A percentile compares a stretch with the other conserved stretches of the same genome.
phyloP scores from a whole-genome alignment of 2,329 filamentous ascomycete species.

The Xylaria polymorpha region DNA sequence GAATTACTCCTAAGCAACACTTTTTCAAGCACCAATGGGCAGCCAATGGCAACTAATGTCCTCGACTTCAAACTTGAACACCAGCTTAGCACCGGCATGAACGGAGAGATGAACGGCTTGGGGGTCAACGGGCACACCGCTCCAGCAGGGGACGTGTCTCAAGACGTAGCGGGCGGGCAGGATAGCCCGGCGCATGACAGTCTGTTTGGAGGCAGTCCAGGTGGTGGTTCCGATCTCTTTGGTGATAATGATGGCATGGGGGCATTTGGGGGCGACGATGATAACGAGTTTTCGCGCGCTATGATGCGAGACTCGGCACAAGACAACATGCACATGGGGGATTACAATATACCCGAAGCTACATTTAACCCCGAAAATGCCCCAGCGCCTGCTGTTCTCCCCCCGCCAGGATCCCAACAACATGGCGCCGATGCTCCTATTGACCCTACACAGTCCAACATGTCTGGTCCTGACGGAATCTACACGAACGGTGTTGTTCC shows the following conservation, averaged over 20 bases:
- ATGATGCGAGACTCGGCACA: slow-evolving; percentile 65
- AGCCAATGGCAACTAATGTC: slow-evolving; percentile 67
- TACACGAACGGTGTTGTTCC: slow-evolving; percentile 20
- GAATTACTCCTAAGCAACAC: slow-evolving; percentile 72
- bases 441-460: slow-evolving; percentile 33
- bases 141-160: slow-evolving; percentile 51
- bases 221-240: slow-evolving; percentile 81
- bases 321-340: slow-evolving; percentile 53
- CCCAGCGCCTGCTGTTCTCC: slow-evolving; percentile 47
- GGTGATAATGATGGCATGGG: slow-evolving; percentile 76
- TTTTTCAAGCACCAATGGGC: slow-evolving; percentile 79
- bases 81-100: slow-evolving; percentile 51
- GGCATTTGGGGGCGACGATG: slow-evolving; percentile 83
- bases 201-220: slow-evolving; percentile 81
- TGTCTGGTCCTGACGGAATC: slow-evolving; percentile 28
- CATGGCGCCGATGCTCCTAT: slow-evolving; percentile 32
- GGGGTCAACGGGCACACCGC: slow-evolving; percentile 50
- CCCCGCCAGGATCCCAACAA: slow-evolving; percentile 36
- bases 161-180: slow-evolving; percentile 66
- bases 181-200: slow-evolving; percentile 80
- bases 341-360: slow-evolving; percentile 57
- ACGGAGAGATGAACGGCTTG: slow-evolving; percentile 49
- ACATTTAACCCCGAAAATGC: slow-evolving; percentile 48
- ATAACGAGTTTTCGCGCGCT: slow-evolving; percentile 81
- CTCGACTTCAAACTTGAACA: slow-evolving; percentile 54